phyloP scores from a whole-genome alignment of 2,329 filamentous ascomycete species.

The Cordyceps fumosorosea region DNA sequence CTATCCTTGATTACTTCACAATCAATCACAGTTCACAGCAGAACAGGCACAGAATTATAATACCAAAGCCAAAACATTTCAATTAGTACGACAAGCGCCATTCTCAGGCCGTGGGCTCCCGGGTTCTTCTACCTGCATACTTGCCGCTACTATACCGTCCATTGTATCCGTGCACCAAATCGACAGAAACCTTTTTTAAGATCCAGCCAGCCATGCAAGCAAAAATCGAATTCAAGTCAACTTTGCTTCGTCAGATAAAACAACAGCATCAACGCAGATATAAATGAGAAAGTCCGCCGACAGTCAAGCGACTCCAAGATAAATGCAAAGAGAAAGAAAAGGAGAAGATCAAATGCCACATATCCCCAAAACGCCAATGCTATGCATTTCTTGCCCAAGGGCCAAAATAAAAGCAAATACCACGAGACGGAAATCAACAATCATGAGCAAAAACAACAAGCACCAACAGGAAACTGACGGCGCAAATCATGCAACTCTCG shows the following conservation, averaged over 20 bases:
- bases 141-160: not conserved
- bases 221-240: constrained; percentile 5
- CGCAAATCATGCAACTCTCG: not conserved
- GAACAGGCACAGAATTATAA: not conserved
- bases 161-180: constrained; percentile 6
- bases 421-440: not conserved
- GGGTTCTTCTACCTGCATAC: not conserved
- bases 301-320: constrained; percentile 2
- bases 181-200: not conserved
- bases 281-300: not conserved
- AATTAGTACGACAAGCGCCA: constrained; percentile 4
- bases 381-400: constrained; percentile 1
- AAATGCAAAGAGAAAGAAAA: not conserved
- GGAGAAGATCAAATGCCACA: not conserved
- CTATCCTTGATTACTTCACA: not conserved
- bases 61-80: not conserved
- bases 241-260: not conserved
- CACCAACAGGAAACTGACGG: not conserved
- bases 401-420: not conserved
- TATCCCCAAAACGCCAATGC: constrained; percentile 5
- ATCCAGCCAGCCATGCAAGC: constrained; percentile 3
- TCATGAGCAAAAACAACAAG: not conserved
- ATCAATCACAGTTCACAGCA: not conserved
- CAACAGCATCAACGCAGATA: constrained; percentile 6
- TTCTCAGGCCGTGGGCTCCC: not conserved